Base-by-base conservation (phyloP, 1,284 basidiomycete species). In the Puccinia brachypodii region DNA sequence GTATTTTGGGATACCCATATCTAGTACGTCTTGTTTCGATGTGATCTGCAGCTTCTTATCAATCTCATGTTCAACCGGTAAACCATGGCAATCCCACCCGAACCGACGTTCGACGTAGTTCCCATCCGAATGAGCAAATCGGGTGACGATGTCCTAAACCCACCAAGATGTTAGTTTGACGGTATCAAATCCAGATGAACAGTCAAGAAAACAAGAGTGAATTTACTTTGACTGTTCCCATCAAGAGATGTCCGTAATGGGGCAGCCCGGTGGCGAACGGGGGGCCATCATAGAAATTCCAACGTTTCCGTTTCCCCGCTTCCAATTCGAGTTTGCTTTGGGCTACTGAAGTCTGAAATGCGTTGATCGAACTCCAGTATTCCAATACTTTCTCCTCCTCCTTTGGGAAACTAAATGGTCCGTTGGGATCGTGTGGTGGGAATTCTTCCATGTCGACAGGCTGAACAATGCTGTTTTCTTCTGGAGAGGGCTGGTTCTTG, bases 11-110 rank as follows among this genome's bases (percentile, higher is more conserved):
- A 99, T 96, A 38, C 97, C 97, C 92, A 99, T 93, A 58, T 90
- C 90, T 88, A 98, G 90, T 72, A 99, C 97, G 86, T 99, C 97
- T 73, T 92, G 93, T 87, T 94, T 94, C 68, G 95, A 92, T 56
- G 92, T 94, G 89, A 99, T 98, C 69, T 91, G 91, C 75, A 99
- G 90, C 85, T 91, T 93, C 89, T 98, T 99, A 90, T 99, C 97
- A 88, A 99, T 99, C 89, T 98, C 95, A 88, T 98, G 96, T 88
- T 99, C 97, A 85, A 99, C 96, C 58, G 97, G 97, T 28, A 99
- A 91, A 81, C 96, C 97, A 88, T 99, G 97, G 38, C 96, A 98
- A 88, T 99, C 97, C 97, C 97, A 99, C 76, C 97, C 97, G 87
- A 99, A 99, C 77, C 97, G 91, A 83, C 97, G 92, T 83, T 93